Base-by-base conservation (phyloP, 352 stramenopile genomes). In the Phytopythium kandeliae region DNA sequence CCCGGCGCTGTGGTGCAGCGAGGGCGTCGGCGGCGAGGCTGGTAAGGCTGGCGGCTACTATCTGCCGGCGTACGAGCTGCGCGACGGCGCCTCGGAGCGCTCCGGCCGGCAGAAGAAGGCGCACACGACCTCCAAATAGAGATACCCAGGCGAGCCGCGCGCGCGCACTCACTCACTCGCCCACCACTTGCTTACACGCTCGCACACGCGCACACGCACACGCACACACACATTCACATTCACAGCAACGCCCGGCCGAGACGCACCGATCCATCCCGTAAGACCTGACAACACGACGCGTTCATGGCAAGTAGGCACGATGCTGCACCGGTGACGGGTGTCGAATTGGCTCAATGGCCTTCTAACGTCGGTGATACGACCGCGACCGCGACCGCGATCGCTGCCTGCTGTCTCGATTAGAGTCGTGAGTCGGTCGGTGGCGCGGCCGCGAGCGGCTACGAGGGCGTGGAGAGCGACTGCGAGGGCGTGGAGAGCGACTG, bases 1-100 rank as follows among this genome's bases (percentile, higher is more conserved):
- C 78, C 93, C 95, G 25, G 89, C 79, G 50, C 69, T 99, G 28
- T 85, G 71, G 72, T 65, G 76, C 28, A 86, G 74, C 38, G 24
- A 52, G 17, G 47, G 24, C 47, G 19, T 9, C 11, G 68, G 81
- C 33, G 63, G 81, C 33, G 63, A 83, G 17, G 67, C 74, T 34
- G 63, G 65, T 47, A 66, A 58, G 19, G 33, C 34, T 0, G 22
- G 47, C 33, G 47, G 79, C 10, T 69, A 78, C 46, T 94, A 94
- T 53, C 48, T 89, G 45, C 78, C 84, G 22, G 81, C 84, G 1
- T 82, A 89, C 41, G 66, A 69, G 30, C 67, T 94, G 3, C 68
- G 76, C 47, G 81, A 94, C 57, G 77, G 76, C 10, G 63, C 44
- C 21, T 88, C 70, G 19, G 83, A 94, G 59, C 77, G 83, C 40